Percentiles rank a stretch among this genome's conserved stretches.
Evolutionary conservation across 495 filamentous ascomycete genomes (phyloP).

Genomic region (Sordaria brevicollis): DNA sequence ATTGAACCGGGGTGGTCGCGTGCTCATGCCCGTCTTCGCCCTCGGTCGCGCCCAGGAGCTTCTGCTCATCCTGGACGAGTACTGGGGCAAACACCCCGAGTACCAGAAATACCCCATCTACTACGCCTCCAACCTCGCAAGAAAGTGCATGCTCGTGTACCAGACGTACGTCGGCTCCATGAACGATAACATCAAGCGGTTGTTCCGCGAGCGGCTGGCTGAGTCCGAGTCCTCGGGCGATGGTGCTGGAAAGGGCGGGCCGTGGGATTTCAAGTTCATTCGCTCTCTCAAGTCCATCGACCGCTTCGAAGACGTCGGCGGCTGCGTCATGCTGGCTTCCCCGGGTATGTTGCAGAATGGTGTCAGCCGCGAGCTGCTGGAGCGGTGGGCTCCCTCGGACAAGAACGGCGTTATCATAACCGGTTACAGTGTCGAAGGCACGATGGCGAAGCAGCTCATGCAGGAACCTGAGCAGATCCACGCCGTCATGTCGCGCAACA

Average conservation of each 20-base stretch:
- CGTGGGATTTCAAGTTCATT: slow-evolving; percentile 93
- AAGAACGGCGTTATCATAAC: slow-evolving; percentile 96
- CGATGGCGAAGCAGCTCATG: slow-evolving; percentile 91
- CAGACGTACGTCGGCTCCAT: slow-evolving; percentile 95
- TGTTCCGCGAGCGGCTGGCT: slow-evolving; percentile 77
- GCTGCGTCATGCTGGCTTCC: slow-evolving; percentile 93
- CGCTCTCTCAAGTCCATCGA: slow-evolving; percentile 85
- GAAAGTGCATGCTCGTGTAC: slow-evolving; percentile 97
- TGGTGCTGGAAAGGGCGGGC: slow-evolving; percentile 63
- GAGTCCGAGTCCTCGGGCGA: slow-evolving; percentile 71
- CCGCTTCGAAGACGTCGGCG: slow-evolving; percentile 88
- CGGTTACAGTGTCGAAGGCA: slow-evolving; percentile 95
- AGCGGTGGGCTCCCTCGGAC: slow-evolving; percentile 90
- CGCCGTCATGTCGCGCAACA: slow-evolving; percentile 72
- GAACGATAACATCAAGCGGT: slow-evolving; percentile 95
- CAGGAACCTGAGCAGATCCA: slow-evolving; percentile 89
- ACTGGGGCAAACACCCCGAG: slow-evolving; percentile 80
- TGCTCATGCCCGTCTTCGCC: slow-evolving; percentile 91
- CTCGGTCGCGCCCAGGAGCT: slow-evolving; percentile 89
- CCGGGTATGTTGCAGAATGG: slow-evolving; percentile 98
- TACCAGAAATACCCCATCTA: slow-evolving; percentile 89
- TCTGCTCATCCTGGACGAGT: slow-evolving; percentile 90
- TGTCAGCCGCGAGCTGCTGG: slow-evolving; percentile 80
- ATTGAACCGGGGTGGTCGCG: slow-evolving; percentile 81
- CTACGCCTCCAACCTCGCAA: slow-evolving; percentile 85